Evolutionary conservation across 441 rosid genomes (phyloP), one percentile per base, ranked within the genome.

Genomic region (Populus hybrid): DNA sequence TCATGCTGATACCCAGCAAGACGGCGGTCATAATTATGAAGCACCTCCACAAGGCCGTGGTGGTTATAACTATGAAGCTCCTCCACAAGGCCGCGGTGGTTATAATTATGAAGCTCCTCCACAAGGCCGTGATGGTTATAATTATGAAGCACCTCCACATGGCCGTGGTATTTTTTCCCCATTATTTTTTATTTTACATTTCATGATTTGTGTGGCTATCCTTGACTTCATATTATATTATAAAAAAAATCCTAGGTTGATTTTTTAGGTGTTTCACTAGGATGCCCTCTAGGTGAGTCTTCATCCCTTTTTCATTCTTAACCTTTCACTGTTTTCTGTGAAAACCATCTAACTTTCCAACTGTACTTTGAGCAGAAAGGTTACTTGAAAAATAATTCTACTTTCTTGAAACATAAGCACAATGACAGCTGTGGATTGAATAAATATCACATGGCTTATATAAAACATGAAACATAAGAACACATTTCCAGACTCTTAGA

Each of bases 71-170:
- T 28, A 28, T 28, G 30, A 28, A 28, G 30, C 30, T 28, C 30
- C 30, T 28, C 30, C 30, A 28, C 30, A 28, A 28, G 30, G 30
- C 30, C 30, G 30, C 3, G 30, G 30, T 28, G 91, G 92, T 61
- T 86, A 88, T 79, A 83, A 88, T 82, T 82, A 89, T 71, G 94
- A 91, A 70, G 86, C 83, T 59, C 94, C 91, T 84, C 79, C 86
- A 78, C 91, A 83, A 76, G 90, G 87, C 71, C 61, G 61, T 0
- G 61, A 3, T 30, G 91, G 92, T 61, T 86, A 88, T 79, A 83
- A 88, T 82, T 82, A 89, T 71, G 94, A 91, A 70, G 86, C 83
- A 50, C 94, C 91, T 84, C 79, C 86, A 78, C 91, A 83, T 75
- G 90, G 87, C 71, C 61, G 61, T 0, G 61, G 61, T 53, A 53